Evolutionary conservation across 495 filamentous ascomycete genomes (phyloP), one percentile per base, ranked within the genome.

Genomic region (Cercophora samala): DNA sequence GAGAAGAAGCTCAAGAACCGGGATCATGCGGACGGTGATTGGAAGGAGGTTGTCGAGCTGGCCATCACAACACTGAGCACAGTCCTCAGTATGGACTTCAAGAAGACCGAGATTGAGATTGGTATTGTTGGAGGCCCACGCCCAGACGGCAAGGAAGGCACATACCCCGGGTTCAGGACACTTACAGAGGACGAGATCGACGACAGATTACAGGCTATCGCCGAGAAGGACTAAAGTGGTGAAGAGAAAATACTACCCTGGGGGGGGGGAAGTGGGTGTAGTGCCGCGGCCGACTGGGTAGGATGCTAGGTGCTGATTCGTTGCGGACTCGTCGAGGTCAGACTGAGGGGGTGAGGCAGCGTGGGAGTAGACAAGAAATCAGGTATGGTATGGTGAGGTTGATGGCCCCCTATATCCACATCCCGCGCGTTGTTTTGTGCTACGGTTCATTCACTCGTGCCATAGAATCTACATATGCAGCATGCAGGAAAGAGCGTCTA

Each of bases 1-100:
- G 95, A 99, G 87, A 97, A 97, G 90, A 97, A 97, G 86, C 88
- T 99, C 81, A 98, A 98, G 87, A 97, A 96, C 88, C 97, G 96
- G 89, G 93, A 98, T 78, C 86, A 85, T 73, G 95, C 95, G 29
- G 88, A 92, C 8, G 95, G 95, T 66, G 89, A 82, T 79, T 98
- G 96, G 96, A 91, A 97, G 81, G 95, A 98, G 66, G 95, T 99
- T 46, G 94, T 99, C 64, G 95, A 99, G 81, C 84, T 97, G 68
- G 95, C 90, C 53, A 98, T 99, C 80, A 89, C 92, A 18, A 91
- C 95, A 13, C 79, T 99, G 76, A 97, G 94, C 85, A 95, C 90
- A 62, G 93, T 99, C 62, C 86, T 99, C 63, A 97, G 93, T 76
- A 96, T 98, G 72, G 95, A 99, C 80, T 99, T 99, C 84, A 99